These are phyloP conservation scores for Syzygium grande DNA, from an alignment of 345 rosid genomes.

Conservation along the genomic window DNA sequence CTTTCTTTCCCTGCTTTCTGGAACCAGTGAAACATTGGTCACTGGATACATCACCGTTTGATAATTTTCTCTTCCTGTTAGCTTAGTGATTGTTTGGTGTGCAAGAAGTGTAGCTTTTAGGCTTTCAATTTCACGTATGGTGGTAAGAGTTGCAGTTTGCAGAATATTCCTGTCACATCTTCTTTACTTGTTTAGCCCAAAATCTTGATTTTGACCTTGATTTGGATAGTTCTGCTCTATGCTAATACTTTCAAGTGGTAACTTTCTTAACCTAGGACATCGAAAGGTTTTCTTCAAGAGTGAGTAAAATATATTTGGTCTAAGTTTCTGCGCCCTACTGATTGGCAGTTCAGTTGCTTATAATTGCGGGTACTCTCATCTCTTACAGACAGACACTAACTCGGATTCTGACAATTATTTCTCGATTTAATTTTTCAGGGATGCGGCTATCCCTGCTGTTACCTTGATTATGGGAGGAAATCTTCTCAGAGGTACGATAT, in stretches of 20 bases:
- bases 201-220: background rate
- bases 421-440: slow-evolving; percentile 8
- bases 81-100: background rate
- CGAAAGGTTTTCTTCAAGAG: background rate
- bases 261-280: background rate
- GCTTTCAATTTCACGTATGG: background rate
- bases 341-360: background rate
- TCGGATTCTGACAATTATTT: background rate
- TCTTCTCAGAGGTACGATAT: slow-evolving; percentile 20
- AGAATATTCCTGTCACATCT: background rate
- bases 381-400: background rate
- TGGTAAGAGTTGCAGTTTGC: background rate
- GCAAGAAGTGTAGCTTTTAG: background rate
- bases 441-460: slow-evolving; percentile 33
- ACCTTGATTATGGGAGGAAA: slow-evolving; percentile 42
- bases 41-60: background rate
- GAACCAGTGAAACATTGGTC: background rate
- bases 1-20: background rate
- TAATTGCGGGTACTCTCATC: background rate
- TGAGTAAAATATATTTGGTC: background rate
- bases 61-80: background rate
- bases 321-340: background rate
- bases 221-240: background rate
- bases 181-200: background rate
- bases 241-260: background rate